Percentiles rank a stretch among this genome's conserved stretches.
Evolutionary conservation across 768 basidiomycete species (phyloP).

Genomic region (Termitomyces titanicus): DNA sequence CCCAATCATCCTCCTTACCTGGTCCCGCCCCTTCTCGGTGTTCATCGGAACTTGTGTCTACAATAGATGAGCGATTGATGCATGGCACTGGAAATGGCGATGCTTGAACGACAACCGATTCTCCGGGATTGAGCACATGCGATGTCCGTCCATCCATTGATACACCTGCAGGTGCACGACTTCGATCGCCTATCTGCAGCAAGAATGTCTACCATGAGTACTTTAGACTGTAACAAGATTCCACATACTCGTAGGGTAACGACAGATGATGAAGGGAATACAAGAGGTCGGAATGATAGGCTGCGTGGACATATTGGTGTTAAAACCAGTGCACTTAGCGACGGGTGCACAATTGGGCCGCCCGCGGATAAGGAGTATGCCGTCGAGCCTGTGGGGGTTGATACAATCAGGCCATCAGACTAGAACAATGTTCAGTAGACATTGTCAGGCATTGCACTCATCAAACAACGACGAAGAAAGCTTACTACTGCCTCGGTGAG

Average conservation of each 20-base stretch:
- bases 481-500: constrained; percentile 92
- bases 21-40: constrained; percentile 66
- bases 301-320: constrained; percentile 97
- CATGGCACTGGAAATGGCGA: constrained; percentile 92
- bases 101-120: constrained; percentile 80
- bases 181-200: constrained; percentile 74
- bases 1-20: constrained; percentile 91
- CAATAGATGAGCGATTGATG: constrained; percentile 81
- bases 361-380: constrained; percentile 95
- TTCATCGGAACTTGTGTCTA: constrained; percentile 42
- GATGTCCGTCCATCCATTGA: constrained; percentile 93
- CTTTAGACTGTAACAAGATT: neutral
- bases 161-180: constrained; percentile 82
- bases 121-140: constrained; percentile 77
- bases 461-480: constrained; percentile 17
- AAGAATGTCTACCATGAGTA: neutral
- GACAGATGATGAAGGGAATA: constrained; percentile 80
- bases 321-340: constrained; percentile 82
- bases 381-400: constrained; percentile 94
- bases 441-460: constrained; percentile 7
- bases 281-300: constrained; percentile 86
- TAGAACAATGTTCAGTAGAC: constrained; percentile 23
- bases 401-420: constrained; percentile 93
- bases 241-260: constrained; percentile 66
- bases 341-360: constrained; percentile 94